These are phyloP conservation scores for Candida taoyuanica DNA, from an alignment of 805 yeast genomes.

Conservation along the genomic window DNA sequence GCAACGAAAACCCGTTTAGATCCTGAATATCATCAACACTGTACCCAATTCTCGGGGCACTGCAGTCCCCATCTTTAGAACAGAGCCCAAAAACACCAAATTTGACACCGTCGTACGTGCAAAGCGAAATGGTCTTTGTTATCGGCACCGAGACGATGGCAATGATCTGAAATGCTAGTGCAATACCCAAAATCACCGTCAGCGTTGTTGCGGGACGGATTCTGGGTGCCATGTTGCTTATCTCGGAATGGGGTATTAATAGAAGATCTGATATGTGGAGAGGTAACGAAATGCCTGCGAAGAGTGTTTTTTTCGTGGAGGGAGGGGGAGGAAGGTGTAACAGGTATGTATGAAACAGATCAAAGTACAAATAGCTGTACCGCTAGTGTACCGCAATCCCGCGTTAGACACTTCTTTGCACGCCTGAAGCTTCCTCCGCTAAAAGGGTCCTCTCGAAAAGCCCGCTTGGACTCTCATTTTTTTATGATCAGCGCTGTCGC, in stretches of 20 bases:
- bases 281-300: not conserved
- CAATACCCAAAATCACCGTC: constrained; percentile 37
- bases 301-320: too few species aligned
- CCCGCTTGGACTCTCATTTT: too few species aligned
- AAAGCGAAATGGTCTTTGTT: constrained; percentile 42
- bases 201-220: constrained; percentile 34
- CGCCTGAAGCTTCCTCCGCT: too few species aligned
- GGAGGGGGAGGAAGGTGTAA: too few species aligned
- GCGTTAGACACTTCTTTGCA: too few species aligned
- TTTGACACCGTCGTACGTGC: constrained; percentile 42
- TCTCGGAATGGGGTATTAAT: not conserved
- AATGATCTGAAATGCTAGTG: constrained; percentile 54
- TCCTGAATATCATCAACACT: constrained; percentile 28
- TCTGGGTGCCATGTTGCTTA: constrained; percentile 21
- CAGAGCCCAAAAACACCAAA: constrained; percentile 77
- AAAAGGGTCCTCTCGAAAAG: too few species aligned
- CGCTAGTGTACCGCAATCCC: too few species aligned
- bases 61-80: constrained; percentile 32
- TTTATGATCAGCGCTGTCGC: too few species aligned
- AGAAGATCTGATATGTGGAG: not conserved
- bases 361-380: too few species aligned
- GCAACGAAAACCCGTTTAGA: constrained; percentile 42
- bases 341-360: too few species aligned
- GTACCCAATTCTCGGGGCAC: constrained; percentile 42
- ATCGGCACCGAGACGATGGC: constrained; percentile 62